These are phyloP conservation scores for Saccharomyces kudriavzevii DNA, from an alignment of 805 yeast species.

Conservation along the genomic window DNA sequence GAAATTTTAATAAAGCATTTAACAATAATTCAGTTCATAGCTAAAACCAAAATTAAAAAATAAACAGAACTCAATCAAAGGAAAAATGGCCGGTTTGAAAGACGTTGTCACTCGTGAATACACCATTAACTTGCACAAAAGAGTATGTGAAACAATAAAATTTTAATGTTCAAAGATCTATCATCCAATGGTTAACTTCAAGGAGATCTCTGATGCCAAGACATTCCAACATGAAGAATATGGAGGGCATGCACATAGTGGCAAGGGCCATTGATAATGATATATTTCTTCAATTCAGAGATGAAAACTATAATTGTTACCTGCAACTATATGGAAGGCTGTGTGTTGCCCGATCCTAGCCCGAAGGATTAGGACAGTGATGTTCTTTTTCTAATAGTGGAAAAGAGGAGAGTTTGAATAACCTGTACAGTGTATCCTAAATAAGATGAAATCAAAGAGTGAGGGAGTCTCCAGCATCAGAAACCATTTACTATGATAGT, in stretches of 20 bases:
- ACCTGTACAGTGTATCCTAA: background rate
- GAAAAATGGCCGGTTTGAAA: constrained; percentile 56
- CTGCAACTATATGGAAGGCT: background rate
- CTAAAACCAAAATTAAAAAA: background rate
- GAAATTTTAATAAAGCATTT: background rate
- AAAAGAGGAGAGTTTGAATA: background rate
- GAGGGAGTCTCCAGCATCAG: background rate
- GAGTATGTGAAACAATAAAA: constrained; percentile 55
- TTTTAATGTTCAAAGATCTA: background rate
- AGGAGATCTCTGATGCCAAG: background rate
- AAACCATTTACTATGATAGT: background rate
- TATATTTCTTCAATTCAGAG: background rate
- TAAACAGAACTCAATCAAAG: constrained; percentile 8
- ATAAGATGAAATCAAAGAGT: background rate
- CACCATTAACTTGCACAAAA: constrained; percentile 99
- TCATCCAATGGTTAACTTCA: background rate
- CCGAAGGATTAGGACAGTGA: background rate
- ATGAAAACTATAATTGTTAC: background rate
- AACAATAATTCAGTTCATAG: background rate
- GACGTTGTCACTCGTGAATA: constrained; percentile 99
- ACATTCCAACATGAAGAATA: background rate
- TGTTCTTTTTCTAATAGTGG: background rate
- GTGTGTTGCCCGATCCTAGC: background rate
- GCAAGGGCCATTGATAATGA: background rate
- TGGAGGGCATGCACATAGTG: background rate